Conservation (phyloP, 148 eudicot species). For the Fagopyrum esculentum region DNA sequence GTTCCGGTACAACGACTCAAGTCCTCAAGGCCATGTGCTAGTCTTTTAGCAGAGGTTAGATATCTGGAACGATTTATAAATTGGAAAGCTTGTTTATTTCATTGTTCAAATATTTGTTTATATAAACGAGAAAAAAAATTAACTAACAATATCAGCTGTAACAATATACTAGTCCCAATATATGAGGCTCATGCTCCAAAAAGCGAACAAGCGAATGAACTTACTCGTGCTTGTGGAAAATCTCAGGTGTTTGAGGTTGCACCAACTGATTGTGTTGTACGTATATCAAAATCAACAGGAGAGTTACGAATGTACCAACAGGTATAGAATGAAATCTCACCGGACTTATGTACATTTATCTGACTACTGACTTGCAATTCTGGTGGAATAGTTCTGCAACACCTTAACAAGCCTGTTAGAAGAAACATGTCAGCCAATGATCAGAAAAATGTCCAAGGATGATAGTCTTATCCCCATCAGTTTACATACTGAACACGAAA, state of each 20-base stretch:
- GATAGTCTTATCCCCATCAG: conserved; percentile 14
- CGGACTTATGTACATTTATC: background rate
- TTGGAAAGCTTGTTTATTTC: background rate
- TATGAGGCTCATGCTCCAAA: background rate
- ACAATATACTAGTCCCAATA: no score
- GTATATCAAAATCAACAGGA: conserved; percentile 13
- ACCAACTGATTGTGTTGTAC: conserved; percentile 30
- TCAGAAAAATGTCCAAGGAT: conserved; percentile 17
- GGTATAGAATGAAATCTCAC: background rate
- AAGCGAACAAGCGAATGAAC: conserved; percentile 8
- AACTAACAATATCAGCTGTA: background rate
- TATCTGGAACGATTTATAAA: no score
- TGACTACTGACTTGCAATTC: conserved; percentile 2
- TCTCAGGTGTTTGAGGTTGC: conserved; percentile 27
- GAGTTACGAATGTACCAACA: conserved; percentile 15
- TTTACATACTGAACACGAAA: conserved; percentile 6
- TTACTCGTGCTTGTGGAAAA: conserved; percentile 23
- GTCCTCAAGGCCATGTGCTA: conserved; percentile 29
- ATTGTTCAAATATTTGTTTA: background rate
- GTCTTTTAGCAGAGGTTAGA: conserved; percentile 41
- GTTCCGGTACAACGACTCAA: conserved; percentile 27
- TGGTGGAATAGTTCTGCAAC: conserved; percentile 42
- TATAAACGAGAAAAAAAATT: no score
- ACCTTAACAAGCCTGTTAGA: conserved; percentile 40
- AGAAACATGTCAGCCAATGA: conserved; percentile 22